A percentile compares a stretch with the other conserved stretches of the same genome.
phyloP scores from a whole-genome alignment of 768 basidiomycete genomes.

The Suillus brevipes region DNA sequence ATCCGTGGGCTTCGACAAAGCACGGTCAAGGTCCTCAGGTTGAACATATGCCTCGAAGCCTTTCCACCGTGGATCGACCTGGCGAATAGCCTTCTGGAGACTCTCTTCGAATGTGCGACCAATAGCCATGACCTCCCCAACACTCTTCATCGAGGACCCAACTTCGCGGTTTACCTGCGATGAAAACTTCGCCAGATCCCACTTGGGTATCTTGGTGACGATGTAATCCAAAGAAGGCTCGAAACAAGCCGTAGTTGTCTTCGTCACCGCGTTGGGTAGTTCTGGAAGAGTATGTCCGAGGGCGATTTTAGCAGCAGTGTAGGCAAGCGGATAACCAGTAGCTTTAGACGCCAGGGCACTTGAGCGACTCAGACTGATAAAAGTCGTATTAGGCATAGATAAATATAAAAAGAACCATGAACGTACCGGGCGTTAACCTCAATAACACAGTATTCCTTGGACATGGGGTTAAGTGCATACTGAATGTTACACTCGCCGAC shows the following conservation, averaged over 20 bases:
- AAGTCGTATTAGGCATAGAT: constrained; percentile 4
- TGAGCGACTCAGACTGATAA: constrained; percentile 70
- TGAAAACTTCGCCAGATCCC: constrained; percentile 98
- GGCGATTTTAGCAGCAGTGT: constrained; percentile 98
- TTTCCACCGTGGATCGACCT: constrained; percentile 94
- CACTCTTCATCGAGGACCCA: constrained; percentile 98
- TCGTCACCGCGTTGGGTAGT: constrained; percentile 97
- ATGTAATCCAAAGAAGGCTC: constrained; percentile 99
- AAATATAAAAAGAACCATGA: constrained; percentile 3
- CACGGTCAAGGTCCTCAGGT: constrained; percentile 81
- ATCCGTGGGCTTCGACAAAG: constrained; percentile 84
- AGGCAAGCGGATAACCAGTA: constrained; percentile 97
- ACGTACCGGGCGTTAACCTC: constrained; percentile 89
- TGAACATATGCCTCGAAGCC: constrained; percentile 96
- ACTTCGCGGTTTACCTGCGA: constrained; percentile 91
- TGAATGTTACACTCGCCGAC: constrained; percentile 97
- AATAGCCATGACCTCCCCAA: constrained; percentile 99
- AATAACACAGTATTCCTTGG: constrained; percentile 95
- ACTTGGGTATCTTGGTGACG: constrained; percentile 99
- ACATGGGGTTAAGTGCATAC: constrained; percentile 93
- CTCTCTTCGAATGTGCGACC: constrained; percentile 99
- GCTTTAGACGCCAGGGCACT: constrained; percentile 98
- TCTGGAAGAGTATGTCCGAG: constrained; percentile 97
- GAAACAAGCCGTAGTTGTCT: constrained; percentile 98
- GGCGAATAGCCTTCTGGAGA: constrained; percentile 96